Conservation (phyloP, 805 yeast genomes). For the Lipomyces spencermartinsiae region DNA sequence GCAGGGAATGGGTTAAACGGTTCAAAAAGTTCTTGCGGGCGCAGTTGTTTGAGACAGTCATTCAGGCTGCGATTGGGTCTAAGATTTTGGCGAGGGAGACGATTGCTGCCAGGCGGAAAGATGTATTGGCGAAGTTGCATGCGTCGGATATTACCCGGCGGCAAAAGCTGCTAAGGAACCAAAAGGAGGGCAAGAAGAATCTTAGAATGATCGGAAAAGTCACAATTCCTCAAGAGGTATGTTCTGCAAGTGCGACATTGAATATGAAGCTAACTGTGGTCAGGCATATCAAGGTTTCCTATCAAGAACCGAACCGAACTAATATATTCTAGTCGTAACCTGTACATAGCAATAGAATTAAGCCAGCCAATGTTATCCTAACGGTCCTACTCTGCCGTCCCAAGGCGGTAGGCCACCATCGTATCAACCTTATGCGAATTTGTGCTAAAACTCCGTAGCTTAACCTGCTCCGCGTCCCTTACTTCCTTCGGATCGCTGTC, state of each 20-base stretch:
- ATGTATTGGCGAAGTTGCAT: conserved; percentile 90
- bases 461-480: conserved; percentile 68
- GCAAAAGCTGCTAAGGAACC: conserved; percentile 83
- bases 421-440: conserved; percentile 74
- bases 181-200: conserved; percentile 90
- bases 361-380: neutral
- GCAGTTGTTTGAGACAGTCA: conserved; percentile 89
- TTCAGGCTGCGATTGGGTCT: conserved; percentile 84
- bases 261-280: neutral
- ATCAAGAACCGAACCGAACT: conserved; percentile 26
- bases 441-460: conserved; percentile 72
- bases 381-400: conserved; percentile 25
- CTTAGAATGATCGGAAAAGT: conserved; percentile 83
- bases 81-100: conserved; percentile 90
- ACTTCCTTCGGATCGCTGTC: conserved; percentile 71
- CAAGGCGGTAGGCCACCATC: conserved; percentile 63
- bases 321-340: conserved; percentile 7
- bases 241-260: neutral
- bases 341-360: neutral
- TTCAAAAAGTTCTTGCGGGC: conserved; percentile 79
- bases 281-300: conserved; percentile 41
- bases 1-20: conserved; percentile 80
- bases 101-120: conserved; percentile 90
- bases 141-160: conserved; percentile 92
- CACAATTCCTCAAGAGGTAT: conserved; percentile 51